Conservation (phyloP, 2,329 filamentous ascomycete genomes). For the Thielaviopsis euricoi region DNA sequence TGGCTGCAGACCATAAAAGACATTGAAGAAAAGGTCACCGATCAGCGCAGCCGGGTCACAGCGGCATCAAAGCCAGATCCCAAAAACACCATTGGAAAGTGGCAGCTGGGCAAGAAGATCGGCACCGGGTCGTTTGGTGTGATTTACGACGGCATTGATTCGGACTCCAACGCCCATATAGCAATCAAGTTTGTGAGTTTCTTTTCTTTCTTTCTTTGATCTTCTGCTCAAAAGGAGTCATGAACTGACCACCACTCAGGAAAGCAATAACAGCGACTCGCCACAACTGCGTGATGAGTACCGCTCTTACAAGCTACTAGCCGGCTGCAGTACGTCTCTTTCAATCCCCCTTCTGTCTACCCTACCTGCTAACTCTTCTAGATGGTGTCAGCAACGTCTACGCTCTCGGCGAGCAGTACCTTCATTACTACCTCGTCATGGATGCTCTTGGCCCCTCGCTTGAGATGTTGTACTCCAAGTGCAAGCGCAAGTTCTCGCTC, state of each 20-base stretch:
- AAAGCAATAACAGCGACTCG: slow-evolving; percentile 5
- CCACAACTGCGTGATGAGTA: slow-evolving; percentile 10
- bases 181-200: slow-evolving; percentile 9
- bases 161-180: neutral
- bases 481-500: slow-evolving; percentile 6
- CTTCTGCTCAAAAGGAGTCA: no score
- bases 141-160: slow-evolving; percentile 5
- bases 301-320: slow-evolving; percentile 6
- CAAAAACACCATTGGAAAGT: neutral
- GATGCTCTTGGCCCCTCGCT: slow-evolving; percentile 9
- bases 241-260: neutral
- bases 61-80: neutral
- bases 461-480: slow-evolving; percentile 9
- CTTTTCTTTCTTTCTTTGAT: neutral
- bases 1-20: slow-evolving; percentile 6
- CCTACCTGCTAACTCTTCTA: neutral
- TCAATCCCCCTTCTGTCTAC: neutral
- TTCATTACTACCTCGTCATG: slow-evolving; percentile 9
- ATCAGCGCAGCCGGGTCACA: neutral
- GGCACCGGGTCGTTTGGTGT: slow-evolving; percentile 11
- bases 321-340: slow-evolving; percentile 6
- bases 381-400: slow-evolving; percentile 5
- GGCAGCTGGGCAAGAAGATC: slow-evolving; percentile 3
- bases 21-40: neutral
- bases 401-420: slow-evolving; percentile 5